A percentile compares a stretch with the other conserved stretches of the same genome.
Conservation (phyloP, 371 early-diverging fungal genomes). For the Lichtheimia hyalospora region DNA sequence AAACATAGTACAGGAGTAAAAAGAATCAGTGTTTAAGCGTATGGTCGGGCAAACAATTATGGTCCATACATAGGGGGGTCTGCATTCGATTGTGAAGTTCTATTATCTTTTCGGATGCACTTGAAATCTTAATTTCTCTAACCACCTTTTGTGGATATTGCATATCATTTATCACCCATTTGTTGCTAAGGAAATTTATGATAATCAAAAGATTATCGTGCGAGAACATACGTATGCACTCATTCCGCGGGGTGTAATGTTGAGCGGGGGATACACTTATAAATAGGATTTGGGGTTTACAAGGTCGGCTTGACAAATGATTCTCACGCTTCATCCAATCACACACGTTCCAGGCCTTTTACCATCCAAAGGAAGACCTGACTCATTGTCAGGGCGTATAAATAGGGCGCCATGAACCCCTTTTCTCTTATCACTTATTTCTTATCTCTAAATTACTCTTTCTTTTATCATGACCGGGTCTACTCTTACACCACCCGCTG, state of each 20-base stretch:
- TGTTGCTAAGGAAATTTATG: no score
- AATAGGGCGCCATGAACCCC: not conserved
- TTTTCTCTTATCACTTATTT: not conserved
- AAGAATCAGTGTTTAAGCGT: no score
- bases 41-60: no score
- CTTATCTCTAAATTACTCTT: not conserved
- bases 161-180: no score
- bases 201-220: no score
- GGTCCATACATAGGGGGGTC: no score
- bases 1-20: no score
- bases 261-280: not conserved
- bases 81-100: no score
- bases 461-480: conserved; percentile 11
- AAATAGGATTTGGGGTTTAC: conserved; percentile 1
- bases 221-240: no score
- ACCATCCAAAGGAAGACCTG: conserved; percentile 2
- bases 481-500: conserved; percentile 6
- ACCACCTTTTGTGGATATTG: no score
- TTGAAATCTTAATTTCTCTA: no score
- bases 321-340: conserved; percentile 11
- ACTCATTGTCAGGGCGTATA: conserved; percentile 7
- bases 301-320: not conserved
- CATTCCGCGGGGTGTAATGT: not conserved
- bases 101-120: no score
- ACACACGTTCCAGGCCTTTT: not conserved